Evolutionary conservation across 2,329 filamentous ascomycete genomes (phyloP).

Genomic region (Sclerotinia sclerotiorum): DNA sequence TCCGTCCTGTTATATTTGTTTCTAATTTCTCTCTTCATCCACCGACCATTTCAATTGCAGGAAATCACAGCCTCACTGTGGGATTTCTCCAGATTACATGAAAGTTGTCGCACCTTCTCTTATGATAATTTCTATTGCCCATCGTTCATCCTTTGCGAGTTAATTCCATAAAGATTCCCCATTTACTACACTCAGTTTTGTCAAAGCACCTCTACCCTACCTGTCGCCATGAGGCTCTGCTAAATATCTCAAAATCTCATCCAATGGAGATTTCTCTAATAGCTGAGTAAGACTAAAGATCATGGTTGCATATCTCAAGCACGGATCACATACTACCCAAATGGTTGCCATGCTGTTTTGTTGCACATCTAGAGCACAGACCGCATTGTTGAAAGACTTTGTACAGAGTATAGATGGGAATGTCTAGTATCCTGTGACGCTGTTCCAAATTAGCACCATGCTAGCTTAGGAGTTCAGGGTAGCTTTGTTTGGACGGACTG

Average conservation of each 20-base stretch:
- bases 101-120: neutral
- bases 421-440: neutral
- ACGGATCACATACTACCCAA: conserved; percentile 16
- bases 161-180: neutral
- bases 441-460: neutral
- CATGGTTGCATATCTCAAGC: conserved; percentile 14
- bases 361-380: conserved; percentile 18
- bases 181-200: neutral
- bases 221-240: neutral
- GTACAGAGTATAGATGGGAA: neutral
- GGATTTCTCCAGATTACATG: neutral
- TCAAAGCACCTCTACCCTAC: neutral
- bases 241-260: neutral
- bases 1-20: too few species aligned
- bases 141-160: neutral
- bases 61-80: neutral
- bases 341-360: conserved; percentile 10
- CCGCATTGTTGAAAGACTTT: neutral
- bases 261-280: neutral
- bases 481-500: neutral
- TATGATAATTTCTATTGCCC: neutral
- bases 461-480: neutral
- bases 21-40: neutral
- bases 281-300: neutral
- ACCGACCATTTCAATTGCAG: neutral